Evolutionary conservation across 495 filamentous ascomycete genomes (phyloP).

Genomic region (Cercophora scortea): DNA sequence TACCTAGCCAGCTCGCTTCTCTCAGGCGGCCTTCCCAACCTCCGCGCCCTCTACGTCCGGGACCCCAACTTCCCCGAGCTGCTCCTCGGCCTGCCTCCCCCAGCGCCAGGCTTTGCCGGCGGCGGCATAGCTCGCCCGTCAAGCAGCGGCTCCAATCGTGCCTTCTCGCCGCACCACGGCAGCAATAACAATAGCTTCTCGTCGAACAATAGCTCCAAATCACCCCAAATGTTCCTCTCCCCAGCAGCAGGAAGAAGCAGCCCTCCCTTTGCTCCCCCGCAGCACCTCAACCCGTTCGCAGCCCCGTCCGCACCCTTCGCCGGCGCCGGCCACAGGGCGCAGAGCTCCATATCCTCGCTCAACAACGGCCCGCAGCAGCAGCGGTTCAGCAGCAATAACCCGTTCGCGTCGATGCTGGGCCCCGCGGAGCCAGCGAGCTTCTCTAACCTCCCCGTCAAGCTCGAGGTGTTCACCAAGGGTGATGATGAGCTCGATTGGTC

Average conservation of each 20-base stretch:
- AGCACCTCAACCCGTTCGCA: constrained; percentile 3
- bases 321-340: constrained; percentile 9
- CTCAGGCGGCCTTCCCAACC: constrained; percentile 61
- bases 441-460: constrained; percentile 50
- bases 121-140: constrained; percentile 1
- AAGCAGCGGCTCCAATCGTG: background rate
- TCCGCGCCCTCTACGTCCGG: constrained; percentile 74
- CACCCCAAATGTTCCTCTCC: constrained; percentile 13
- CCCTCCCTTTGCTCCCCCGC: background rate
- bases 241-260: constrained; percentile 7
- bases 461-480: constrained; percentile 82
- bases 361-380: constrained; percentile 17
- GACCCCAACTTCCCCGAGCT: constrained; percentile 70
- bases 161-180: too few relatives aligned
- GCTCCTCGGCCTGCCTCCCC: constrained; percentile 58
- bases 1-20: constrained; percentile 81
- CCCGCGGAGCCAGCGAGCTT: background rate
- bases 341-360: constrained; percentile 10
- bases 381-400: constrained; percentile 46
- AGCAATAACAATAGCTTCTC: background rate
- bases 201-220: constrained; percentile 2
- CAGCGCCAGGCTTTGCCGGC: constrained; percentile 25
- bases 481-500: constrained; percentile 79
- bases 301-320: constrained; percentile 1
- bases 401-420: constrained; percentile 32